Conservation (phyloP, 176 grass and related monocot species). For the Oryza officinalis region DNA sequence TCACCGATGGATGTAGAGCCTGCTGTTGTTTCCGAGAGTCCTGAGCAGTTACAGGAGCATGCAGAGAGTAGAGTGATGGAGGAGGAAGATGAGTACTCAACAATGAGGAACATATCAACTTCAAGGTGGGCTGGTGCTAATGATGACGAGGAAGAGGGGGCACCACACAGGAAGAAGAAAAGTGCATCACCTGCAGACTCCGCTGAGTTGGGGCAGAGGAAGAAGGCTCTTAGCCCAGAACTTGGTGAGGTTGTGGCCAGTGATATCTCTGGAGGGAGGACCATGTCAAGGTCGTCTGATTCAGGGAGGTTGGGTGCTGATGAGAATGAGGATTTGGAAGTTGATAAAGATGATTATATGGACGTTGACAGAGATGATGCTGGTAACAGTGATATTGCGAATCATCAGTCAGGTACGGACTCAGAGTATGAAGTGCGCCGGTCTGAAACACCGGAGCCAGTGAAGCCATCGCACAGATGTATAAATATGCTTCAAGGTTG, state of each 20-base stretch:
- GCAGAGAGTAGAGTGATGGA: slow-evolving; percentile 39
- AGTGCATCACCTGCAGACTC: slow-evolving; percentile 35
- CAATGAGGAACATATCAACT: slow-evolving; percentile 76
- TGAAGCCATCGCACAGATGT: slow-evolving; percentile 65
- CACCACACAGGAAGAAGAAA: slow-evolving; percentile 48
- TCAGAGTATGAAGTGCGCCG: slow-evolving; percentile 48
- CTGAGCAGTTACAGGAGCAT: slow-evolving; percentile 26
- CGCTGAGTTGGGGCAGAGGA: slow-evolving; percentile 26
- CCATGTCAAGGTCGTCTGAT: slow-evolving; percentile 68
- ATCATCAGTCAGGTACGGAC: slow-evolving; percentile 39
- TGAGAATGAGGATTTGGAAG: slow-evolving; percentile 38
- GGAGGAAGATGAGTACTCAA: slow-evolving; percentile 64
- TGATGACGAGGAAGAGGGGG: slow-evolving; percentile 48
- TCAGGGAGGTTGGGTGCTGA: slow-evolving; percentile 59
- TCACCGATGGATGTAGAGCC: slow-evolving; percentile 45
- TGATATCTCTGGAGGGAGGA: slow-evolving; percentile 65
- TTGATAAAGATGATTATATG: slow-evolving; percentile 64
- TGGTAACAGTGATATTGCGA: slow-evolving; percentile 35
- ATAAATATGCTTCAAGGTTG: slow-evolving; percentile 99
- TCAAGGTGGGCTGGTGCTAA: slow-evolving; percentile 86
- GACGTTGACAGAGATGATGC: slow-evolving; percentile 60
- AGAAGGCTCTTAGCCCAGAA: slow-evolving; percentile 69
- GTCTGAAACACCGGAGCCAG: slow-evolving; percentile 62
- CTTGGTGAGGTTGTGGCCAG: slow-evolving; percentile 77
- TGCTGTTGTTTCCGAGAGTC: slow-evolving; percentile 31